A percentile compares a stretch with the other conserved stretches of the same genome.
Evolutionary conservation across 306 rosid species (phyloP).

Genomic region (Delonix regia): DNA sequence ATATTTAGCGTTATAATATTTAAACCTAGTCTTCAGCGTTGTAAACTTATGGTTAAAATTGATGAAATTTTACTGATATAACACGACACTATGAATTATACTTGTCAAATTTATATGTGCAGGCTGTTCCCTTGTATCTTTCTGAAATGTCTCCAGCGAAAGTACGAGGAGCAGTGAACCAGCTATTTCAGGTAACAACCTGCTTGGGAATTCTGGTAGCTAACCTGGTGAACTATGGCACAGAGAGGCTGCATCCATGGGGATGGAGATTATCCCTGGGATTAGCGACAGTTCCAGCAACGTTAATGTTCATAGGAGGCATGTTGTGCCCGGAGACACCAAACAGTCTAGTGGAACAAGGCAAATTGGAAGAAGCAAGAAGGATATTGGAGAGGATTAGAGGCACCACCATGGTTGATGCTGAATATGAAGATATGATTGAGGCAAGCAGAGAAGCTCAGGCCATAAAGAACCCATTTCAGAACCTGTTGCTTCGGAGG

Average conservation of each 20-base stretch:
- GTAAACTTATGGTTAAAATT: too few species aligned
- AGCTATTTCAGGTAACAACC: conserved; percentile 72
- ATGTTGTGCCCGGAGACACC: conserved; percentile 87
- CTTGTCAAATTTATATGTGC: too few species aligned
- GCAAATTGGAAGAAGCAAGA: conserved; percentile 71
- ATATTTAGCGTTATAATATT: too few species aligned
- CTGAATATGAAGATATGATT: conserved; percentile 60
- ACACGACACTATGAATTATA: too few species aligned
- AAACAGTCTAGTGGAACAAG: conserved; percentile 87
- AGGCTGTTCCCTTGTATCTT: conserved; percentile 93
- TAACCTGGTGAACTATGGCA: conserved; percentile 65
- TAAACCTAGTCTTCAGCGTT: too few species aligned
- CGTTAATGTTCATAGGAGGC: conserved; percentile 83
- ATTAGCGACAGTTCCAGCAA: conserved; percentile 78
- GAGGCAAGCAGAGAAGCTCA: conserved; percentile 65
- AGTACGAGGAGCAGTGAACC: conserved; percentile 69
- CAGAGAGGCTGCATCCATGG: conserved; percentile 73
- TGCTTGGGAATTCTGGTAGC: conserved; percentile 74
- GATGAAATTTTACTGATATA: too few species aligned
- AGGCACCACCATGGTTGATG: conserved; percentile 68
- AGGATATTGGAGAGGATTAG: conserved; percentile 67
- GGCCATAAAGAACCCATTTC: conserved; percentile 52
- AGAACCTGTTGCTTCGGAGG: conserved; percentile 50
- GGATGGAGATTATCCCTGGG: conserved; percentile 94
- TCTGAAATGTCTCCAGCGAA: conserved; percentile 93